Conservation (phyloP, 176 grass and related monocot genomes). For the Hsuehochloa calcarea region DNA sequence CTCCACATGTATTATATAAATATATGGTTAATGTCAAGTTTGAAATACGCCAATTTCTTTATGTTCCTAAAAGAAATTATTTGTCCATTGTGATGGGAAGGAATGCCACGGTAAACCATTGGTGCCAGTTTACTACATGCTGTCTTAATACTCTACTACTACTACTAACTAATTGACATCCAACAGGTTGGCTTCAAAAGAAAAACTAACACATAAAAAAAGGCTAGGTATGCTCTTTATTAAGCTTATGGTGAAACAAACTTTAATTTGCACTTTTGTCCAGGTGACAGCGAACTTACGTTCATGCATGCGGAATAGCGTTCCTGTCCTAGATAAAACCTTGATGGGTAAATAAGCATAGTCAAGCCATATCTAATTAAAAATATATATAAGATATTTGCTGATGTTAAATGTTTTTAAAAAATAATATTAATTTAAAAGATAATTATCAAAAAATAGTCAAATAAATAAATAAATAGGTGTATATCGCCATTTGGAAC, state of each 20-base stretch:
- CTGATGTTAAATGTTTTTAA: neutral
- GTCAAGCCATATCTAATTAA: neutral
- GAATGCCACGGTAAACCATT: neutral
- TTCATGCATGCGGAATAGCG: neutral
- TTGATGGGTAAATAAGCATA: neutral
- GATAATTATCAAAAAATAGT: no score
- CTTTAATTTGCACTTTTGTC: neutral
- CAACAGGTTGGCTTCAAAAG: no score
- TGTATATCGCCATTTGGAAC: no score
- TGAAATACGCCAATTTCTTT: no score
- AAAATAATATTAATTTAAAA: no score
- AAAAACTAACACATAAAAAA: no score
- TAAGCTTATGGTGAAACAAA: neutral
- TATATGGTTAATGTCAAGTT: no score
- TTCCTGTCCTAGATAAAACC: neutral
- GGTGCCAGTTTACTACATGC: neutral
- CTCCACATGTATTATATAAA: no score
- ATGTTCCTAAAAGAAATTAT: no score
- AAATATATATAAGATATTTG: neutral
- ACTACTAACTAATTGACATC: neutral
- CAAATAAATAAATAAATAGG: no score
- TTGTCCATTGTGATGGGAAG: no score
- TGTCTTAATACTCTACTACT: neutral
- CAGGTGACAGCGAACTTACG: neutral
- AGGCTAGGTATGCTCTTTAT: neutral